Evolutionary conservation across 1,139 yeast species (phyloP).

Genomic region (Sugiyamaella neomexicana): DNA sequence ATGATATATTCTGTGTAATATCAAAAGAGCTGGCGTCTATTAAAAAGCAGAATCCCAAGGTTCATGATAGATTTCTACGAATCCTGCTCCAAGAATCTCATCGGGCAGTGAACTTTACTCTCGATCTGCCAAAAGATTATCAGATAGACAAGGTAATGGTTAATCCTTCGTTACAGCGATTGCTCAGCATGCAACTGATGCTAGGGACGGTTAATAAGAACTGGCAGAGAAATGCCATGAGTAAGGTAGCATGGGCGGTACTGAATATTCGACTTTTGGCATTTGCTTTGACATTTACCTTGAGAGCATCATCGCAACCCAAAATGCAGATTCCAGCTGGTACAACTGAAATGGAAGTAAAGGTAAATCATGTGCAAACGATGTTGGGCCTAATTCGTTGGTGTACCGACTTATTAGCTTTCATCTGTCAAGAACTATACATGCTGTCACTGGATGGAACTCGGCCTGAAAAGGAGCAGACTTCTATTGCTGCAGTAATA

Average conservation of each 20-base stretch:
- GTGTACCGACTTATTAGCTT: slow-evolving; percentile 69
- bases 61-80: slow-evolving; percentile 27
- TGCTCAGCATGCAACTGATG: slow-evolving; percentile 59
- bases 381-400: slow-evolving; percentile 75
- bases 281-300: slow-evolving; percentile 72
- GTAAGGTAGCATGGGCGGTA: slow-evolving; percentile 65
- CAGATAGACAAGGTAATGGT: slow-evolving; percentile 70
- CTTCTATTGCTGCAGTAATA: slow-evolving; percentile 37
- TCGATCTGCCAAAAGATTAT: slow-evolving; percentile 62
- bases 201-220: slow-evolving; percentile 55
- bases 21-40: slow-evolving; percentile 38
- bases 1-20: slow-evolving; percentile 63
- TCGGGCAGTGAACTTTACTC: slow-evolving; percentile 64
- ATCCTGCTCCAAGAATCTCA: slow-evolving; percentile 63
- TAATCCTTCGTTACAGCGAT: slow-evolving; percentile 70
- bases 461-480: slow-evolving; percentile 18
- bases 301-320: slow-evolving; percentile 44
- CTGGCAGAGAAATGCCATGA: slow-evolving; percentile 51
- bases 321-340: slow-evolving; percentile 25
- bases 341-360: slow-evolving; percentile 52
- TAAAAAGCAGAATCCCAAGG: slow-evolving; percentile 7
- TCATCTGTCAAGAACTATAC: slow-evolving; percentile 64
- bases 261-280: slow-evolving; percentile 69
- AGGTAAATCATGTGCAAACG: slow-evolving; percentile 57
- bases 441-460: slow-evolving; percentile 29